These are phyloP conservation scores for Hibiscus tridactylites DNA, from an alignment of 345 rosid species.

Conservation along the genomic window DNA sequence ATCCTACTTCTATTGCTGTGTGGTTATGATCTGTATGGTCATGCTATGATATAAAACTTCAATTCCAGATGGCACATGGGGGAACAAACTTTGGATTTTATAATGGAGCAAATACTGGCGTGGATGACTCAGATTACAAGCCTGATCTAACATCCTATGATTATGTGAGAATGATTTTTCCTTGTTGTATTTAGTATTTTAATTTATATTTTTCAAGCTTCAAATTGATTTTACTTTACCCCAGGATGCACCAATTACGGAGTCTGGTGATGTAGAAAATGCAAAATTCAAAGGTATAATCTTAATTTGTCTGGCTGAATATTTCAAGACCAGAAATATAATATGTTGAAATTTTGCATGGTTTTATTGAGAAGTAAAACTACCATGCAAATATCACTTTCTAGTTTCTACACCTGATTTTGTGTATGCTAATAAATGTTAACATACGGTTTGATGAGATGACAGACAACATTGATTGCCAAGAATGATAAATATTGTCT, in stretches of 20 bases:
- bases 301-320: slow-evolving; percentile 8
- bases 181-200: background rate
- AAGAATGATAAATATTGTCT: background rate
- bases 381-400: background rate
- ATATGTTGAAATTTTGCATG: background rate
- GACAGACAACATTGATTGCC: background rate
- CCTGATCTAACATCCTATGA: slow-evolving; percentile 95
- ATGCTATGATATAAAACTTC: background rate
- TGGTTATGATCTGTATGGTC: slow-evolving; percentile 2
- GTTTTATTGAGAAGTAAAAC: background rate
- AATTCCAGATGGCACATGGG: slow-evolving; percentile 90
- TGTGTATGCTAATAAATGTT: background rate
- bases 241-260: slow-evolving; percentile 96
- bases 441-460: background rate
- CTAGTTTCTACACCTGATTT: background rate
- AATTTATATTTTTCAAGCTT: slow-evolving; percentile 6
- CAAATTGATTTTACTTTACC: slow-evolving; percentile 10
- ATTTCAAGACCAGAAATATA: background rate
- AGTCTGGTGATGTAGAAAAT: slow-evolving; percentile 75
- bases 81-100: slow-evolving; percentile 97
- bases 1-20: slow-evolving; percentile 3
- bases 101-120: slow-evolving; percentile 85
- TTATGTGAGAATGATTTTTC: slow-evolving; percentile 42
- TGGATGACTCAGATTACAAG: slow-evolving; percentile 55
- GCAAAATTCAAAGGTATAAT: slow-evolving; percentile 64